Percentiles rank a stretch among this genome's conserved stretches.
Conservation (phyloP, 2,329 filamentous ascomycete genomes). For the Nemania serpens region DNA sequence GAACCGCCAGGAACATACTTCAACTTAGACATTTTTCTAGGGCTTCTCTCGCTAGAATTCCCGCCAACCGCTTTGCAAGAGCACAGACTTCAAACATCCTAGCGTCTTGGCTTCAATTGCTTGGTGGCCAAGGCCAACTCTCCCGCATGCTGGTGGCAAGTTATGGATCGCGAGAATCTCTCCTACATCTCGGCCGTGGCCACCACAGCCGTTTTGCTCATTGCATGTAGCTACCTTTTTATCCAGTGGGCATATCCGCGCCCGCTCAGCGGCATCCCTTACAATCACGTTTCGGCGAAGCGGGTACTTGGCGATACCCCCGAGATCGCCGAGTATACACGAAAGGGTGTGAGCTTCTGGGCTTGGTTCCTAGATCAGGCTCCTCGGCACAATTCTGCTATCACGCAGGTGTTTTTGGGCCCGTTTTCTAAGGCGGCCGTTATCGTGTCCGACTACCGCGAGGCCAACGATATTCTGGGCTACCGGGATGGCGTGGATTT, state of each 20-base stretch:
- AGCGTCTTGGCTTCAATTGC: not conserved
- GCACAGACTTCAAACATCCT: not conserved
- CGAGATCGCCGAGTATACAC: not conserved
- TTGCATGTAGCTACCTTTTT: not conserved
- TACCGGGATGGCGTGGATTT: not conserved
- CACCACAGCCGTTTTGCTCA: not conserved
- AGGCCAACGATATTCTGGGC: slow-evolving; percentile 7
- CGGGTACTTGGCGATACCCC: not conserved
- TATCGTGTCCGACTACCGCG: slow-evolving; percentile 5
- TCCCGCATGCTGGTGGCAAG: not conserved
- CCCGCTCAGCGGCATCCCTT: slow-evolving; percentile 1
- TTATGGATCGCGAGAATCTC: not conserved
- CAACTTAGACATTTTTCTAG: too few relatives aligned
- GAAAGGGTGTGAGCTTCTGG: not conserved
- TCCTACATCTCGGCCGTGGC: not conserved
- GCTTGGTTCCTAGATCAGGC: slow-evolving; percentile 6
- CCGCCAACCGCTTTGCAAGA: too few relatives aligned
- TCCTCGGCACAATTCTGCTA: not conserved
- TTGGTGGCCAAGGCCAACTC: not conserved
- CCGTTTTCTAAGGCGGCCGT: not conserved
- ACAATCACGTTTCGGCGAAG: not conserved
- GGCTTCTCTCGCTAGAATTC: too few relatives aligned
- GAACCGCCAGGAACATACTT: too few relatives aligned
- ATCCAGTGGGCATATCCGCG: not conserved
- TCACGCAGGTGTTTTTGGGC: slow-evolving; percentile 3